A percentile compares a stretch with the other conserved stretches of the same genome.
Conservation (phyloP, 768 basidiomycete genomes). For the Amanita pallidorosea region DNA sequence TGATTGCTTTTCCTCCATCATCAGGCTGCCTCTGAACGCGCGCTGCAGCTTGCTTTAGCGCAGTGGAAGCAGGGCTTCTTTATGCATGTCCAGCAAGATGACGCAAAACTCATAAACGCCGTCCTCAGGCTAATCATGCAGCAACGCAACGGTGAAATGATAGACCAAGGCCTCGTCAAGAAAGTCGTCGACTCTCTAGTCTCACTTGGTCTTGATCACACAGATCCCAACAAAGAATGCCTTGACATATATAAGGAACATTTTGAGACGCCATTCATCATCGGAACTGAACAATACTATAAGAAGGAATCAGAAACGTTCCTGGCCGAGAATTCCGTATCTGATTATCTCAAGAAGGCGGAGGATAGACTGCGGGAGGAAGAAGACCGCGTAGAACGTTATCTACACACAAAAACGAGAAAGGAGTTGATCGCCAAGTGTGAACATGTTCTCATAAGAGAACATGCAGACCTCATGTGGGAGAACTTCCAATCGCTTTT, state of each 20-base stretch:
- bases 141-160: conserved; percentile 90
- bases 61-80: conserved; percentile 96
- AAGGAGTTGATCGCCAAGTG: conserved; percentile 81
- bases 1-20: conserved; percentile 15
- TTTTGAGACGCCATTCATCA: conserved; percentile 84
- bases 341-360: conserved; percentile 95
- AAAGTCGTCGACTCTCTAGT: conserved; percentile 98
- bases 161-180: conserved; percentile 94
- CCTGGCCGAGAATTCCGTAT: conserved; percentile 84
- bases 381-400: conserved; percentile 91
- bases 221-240: conserved; percentile 87
- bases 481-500: conserved; percentile 90
- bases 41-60: conserved; percentile 72
- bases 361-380: conserved; percentile 92
- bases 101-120: conserved; percentile 76
- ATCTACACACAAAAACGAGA: conserved; percentile 85
- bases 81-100: conserved; percentile 68
- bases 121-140: conserved; percentile 83
- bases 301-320: conserved; percentile 88
- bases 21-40: not conserved
- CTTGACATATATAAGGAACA: conserved; percentile 94
- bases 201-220: conserved; percentile 86
- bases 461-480: conserved; percentile 86
- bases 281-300: conserved; percentile 88
- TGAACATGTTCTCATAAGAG: conserved; percentile 88